phyloP scores from a whole-genome alignment of 352 stramenopile species.

The Salisapilia sapeloensis region DNA sequence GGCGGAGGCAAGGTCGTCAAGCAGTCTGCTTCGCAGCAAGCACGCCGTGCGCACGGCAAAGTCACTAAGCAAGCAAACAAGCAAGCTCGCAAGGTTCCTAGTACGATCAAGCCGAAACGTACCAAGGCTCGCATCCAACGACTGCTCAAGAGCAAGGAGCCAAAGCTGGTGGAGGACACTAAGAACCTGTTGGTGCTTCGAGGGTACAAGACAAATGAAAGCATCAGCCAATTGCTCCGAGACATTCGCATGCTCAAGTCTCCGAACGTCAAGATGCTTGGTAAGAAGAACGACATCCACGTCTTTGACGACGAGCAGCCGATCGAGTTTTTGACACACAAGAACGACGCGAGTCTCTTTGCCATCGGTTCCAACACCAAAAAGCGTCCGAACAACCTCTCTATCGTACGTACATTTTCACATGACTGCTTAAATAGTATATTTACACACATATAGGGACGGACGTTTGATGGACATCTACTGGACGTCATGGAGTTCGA shows the following conservation, averaged over 20 bases:
- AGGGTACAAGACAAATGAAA: conserved; percentile 80
- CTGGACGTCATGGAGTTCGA: conserved; percentile 97
- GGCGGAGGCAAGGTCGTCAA: conserved; percentile 49
- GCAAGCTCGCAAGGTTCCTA: conserved; percentile 53
- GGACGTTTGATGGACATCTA: conserved; percentile 96
- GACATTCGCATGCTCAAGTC: conserved; percentile 82
- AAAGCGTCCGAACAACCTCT: conserved; percentile 97
- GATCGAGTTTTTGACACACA: conserved; percentile 89
- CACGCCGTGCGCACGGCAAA: conserved; percentile 43
- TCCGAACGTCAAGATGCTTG: conserved; percentile 77
- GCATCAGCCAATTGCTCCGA: conserved; percentile 62
- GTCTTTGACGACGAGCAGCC: conserved; percentile 88
- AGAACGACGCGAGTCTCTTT: conserved; percentile 97
- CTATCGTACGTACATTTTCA: conserved; percentile 54
- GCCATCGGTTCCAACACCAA: conserved; percentile 94
- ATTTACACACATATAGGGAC: no score
- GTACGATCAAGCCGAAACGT: conserved; percentile 57
- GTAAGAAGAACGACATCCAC: conserved; percentile 88
- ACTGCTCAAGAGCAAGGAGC: conserved; percentile 75
- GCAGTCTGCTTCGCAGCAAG: conserved; percentile 47
- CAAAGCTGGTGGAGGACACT: conserved; percentile 86
- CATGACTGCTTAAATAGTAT: no score
- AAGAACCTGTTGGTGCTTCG: conserved; percentile 82
- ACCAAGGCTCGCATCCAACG: conserved; percentile 67
- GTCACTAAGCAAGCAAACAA: conserved; percentile 48